Evolutionary conservation across 2,329 filamentous ascomycete species (phyloP).

Genomic region (Coleophoma crateriformis): DNA sequence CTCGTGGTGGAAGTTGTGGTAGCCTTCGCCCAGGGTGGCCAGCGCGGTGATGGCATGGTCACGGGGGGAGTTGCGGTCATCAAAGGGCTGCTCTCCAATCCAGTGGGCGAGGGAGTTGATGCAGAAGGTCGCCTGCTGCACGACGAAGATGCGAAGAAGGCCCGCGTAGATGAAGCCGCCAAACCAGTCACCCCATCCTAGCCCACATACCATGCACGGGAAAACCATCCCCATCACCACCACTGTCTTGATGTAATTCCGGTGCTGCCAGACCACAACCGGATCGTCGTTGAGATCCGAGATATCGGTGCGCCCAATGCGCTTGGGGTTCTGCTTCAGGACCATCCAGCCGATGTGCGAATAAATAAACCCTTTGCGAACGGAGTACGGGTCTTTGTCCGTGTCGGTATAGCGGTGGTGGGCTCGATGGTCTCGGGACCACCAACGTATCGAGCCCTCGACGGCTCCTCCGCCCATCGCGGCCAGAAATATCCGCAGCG

Average conservation of each 20-base stretch:
- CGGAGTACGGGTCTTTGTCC: constrained; percentile 83
- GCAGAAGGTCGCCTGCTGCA: constrained; percentile 86
- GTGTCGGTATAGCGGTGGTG: constrained; percentile 89
- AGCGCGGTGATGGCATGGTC: constrained; percentile 80
- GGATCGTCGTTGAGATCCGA: constrained; percentile 78
- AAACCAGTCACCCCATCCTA: constrained; percentile 71
- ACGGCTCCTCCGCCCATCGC: constrained; percentile 74
- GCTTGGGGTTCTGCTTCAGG: constrained; percentile 84
- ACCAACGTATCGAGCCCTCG: constrained; percentile 75
- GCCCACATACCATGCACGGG: constrained; percentile 65
- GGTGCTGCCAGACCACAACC: constrained; percentile 80
- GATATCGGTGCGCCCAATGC: constrained; percentile 78
- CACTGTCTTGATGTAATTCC: constrained; percentile 73
- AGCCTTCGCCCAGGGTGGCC: constrained; percentile 81
- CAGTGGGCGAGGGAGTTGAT: constrained; percentile 86
- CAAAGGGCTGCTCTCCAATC: constrained; percentile 84
- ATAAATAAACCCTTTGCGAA: constrained; percentile 78
- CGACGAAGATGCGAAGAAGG: constrained; percentile 78
- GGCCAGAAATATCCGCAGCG: constrained; percentile 73
- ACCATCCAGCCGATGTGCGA: constrained; percentile 84
- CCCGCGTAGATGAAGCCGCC: constrained; percentile 79
- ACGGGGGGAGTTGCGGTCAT: constrained; percentile 82
- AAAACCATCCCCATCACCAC: constrained; percentile 68
- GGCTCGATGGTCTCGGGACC: constrained; percentile 76
- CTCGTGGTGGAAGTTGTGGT: constrained; percentile 93